Evolutionary conservation across 2,329 filamentous ascomycete species (phyloP), one percentile per base, ranked within the genome.

Genomic region (Microcyclospora pomicola): DNA sequence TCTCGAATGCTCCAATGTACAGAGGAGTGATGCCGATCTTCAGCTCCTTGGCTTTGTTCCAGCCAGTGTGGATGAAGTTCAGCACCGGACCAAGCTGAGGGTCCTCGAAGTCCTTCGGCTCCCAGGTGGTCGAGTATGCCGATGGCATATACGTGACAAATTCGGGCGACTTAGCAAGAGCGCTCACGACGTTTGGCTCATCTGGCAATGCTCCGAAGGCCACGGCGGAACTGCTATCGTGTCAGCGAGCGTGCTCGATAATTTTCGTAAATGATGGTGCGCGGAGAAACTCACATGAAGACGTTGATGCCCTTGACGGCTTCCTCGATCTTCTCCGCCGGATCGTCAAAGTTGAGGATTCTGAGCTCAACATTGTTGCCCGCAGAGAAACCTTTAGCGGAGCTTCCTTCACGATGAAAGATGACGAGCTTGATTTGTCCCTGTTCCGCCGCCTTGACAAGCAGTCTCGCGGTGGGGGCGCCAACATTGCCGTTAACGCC

Each of bases 261-360:
- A 33, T 9, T 14, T 6, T 35, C n/a, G 27, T 13, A 36, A 29
- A 32, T 9, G 16, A 36, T 15, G 13, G 12, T 15, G 19, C 5
- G 16, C n/a, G n/a, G n/a, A n/a, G n/a, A n/a, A 14, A 12, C 34
- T 15, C 15, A 40, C 38, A 40, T 35, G 34, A 40, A 40, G 6
- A 40, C 33, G 13, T 40, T 40, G n/a, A 40, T 24, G 15, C 38
- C 38, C 15, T 28, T 40, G 10, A 40, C 38, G 10, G 15, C 38
- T 27, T 36, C 30, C 27, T 30, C 34, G 27, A 40, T 36, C 14
- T 40, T 36, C 14, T 24, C 29, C 15, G 16, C 9, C 15, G 34
- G 30, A 11, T 31, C 38, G 2, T 31, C 38, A 16, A 33, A 19
- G 24, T 40, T 19, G 15, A 36, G n/a, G 27, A 36, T 14, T 28